Percentiles rank a stretch among this genome's conserved stretches.
Evolutionary conservation across 768 basidiomycete species (phyloP).

Genomic region (Suillus placidus): DNA sequence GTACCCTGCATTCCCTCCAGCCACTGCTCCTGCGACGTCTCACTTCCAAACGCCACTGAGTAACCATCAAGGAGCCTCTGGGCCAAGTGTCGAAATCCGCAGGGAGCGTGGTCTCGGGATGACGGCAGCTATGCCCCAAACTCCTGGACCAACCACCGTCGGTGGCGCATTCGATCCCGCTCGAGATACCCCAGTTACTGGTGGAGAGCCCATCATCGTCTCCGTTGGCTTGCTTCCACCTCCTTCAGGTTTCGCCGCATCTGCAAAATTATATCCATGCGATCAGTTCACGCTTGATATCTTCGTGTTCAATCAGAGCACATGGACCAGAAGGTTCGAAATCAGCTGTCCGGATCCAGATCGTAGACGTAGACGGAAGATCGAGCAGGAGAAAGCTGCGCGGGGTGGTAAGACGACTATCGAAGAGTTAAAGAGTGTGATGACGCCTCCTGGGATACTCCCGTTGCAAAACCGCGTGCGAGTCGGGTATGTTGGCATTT

Average conservation of each 20-base stretch:
- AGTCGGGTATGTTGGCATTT: slow-evolving; percentile 62
- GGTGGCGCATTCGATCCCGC: slow-evolving; percentile 42
- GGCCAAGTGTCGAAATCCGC: slow-evolving; percentile 66
- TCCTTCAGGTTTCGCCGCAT: slow-evolving; percentile 18
- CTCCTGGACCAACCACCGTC: slow-evolving; percentile 57
- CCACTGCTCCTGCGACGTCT: slow-evolving; percentile 52
- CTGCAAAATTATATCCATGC: slow-evolving; percentile 65
- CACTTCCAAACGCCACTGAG: slow-evolving; percentile 58
- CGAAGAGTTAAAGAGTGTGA: slow-evolving; percentile 33
- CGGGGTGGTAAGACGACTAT: slow-evolving; percentile 21
- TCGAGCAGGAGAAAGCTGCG: slow-evolving; percentile 29
- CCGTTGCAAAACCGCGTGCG: slow-evolving; percentile 78
- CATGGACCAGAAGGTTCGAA: slow-evolving; percentile 77
- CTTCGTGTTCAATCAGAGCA: slow-evolving; percentile 83
- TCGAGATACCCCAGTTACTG: slow-evolving; percentile 16
- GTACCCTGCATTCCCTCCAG: slow-evolving; percentile 67
- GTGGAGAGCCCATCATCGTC: slow-evolving; percentile 65
- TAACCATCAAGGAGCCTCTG: slow-evolving; percentile 49
- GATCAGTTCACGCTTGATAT: slow-evolving; percentile 82
- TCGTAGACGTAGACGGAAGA: slow-evolving; percentile 44
- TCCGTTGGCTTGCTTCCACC: slow-evolving; percentile 58
- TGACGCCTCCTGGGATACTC: slow-evolving; percentile 59
- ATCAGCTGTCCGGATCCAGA: slow-evolving; percentile 65
- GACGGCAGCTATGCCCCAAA: slow-evolving; percentile 42
- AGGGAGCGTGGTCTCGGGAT: slow-evolving; percentile 54